phyloP scores from a whole-genome alignment of 495 filamentous ascomycete genomes.

The Trichodelitschia bisporula region DNA sequence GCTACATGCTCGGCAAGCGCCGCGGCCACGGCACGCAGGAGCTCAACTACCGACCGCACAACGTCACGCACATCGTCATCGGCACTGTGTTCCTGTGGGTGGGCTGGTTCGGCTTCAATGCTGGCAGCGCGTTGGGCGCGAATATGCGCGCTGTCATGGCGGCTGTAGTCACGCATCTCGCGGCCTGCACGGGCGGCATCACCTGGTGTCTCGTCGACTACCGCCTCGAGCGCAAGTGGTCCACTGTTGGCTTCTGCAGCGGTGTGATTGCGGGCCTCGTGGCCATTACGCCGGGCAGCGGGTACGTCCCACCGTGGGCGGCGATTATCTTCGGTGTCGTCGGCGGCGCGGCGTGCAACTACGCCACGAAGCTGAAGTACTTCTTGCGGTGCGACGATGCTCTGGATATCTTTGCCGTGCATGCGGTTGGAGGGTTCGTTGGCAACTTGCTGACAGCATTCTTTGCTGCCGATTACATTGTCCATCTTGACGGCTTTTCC shows the following conservation, averaged over 20 bases:
- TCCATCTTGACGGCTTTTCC: constrained; percentile 55
- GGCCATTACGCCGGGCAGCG: constrained; percentile 77
- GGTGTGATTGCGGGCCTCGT: constrained; percentile 84
- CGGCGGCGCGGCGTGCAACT: constrained; percentile 71
- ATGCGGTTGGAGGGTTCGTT: constrained; percentile 66
- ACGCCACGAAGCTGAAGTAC: constrained; percentile 92
- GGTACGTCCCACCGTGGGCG: constrained; percentile 78
- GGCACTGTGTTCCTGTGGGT: constrained; percentile 98
- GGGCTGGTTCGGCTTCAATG: constrained; percentile 98
- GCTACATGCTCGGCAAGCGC: constrained; percentile 60
- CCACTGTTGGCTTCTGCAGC: constrained; percentile 88
- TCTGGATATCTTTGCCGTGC: constrained; percentile 84
- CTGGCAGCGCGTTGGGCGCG: constrained; percentile 68
- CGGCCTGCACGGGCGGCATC: constrained; percentile 68
- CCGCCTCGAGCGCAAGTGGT: constrained; percentile 85
- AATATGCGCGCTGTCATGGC: constrained; percentile 75
- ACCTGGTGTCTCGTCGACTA: constrained; percentile 95
- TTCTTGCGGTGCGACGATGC: constrained; percentile 68
- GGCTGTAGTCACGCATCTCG: constrained; percentile 43
- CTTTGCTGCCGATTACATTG: constrained; percentile 83
- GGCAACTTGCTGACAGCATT: constrained; percentile 78
- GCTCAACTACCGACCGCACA: constrained; percentile 91
- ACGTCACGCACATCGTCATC: constrained; percentile 89
- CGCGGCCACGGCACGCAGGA: constrained; percentile 67
- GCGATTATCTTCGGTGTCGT: constrained; percentile 77